Base-by-base conservation (phyloP, 768 basidiomycete species). In the Suillus subluteus region DNA sequence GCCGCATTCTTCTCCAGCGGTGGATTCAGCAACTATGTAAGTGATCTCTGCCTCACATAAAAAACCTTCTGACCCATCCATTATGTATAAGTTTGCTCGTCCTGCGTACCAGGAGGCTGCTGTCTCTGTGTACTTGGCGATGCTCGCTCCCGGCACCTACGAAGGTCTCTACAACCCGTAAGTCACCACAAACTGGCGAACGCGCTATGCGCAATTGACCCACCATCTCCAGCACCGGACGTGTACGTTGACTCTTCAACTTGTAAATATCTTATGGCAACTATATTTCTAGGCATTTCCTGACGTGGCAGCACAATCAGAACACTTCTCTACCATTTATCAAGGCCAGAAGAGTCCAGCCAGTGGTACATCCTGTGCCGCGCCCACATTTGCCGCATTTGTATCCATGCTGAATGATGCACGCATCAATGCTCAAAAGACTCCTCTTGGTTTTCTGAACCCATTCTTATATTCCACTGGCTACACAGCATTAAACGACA, bases 231-330 rank as follows among this genome's bases (percentile, higher is more conserved):
- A 86, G 87, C n/a, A 18, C 66, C 32, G 88, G 88, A 21, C 82
- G 88, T 54, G 88, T 88, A 75, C 71, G 84, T 69, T n/a, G 13
- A 40, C 26, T 40, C 50, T 55, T 11, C 37, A 3, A 26, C 59
- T 11, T 62, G 11, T 12, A 37, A 32, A 16, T 15, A 23, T 44
- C 35, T 40, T 13, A 46, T 11, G 7, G 9, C 52, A 18, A 44
- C 64, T 59, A 59, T 54, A 44, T 48, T 12, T 66, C 11, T 55
- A 85, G 87, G 90, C 79, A 9, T 80, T 82, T 71, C 91, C 90
- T 12, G 91, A 92, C 68, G 88, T 92, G 37, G 78, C 90, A 0
- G 89, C 90, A 0, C 88, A 88, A 71, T 82, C 82, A 1, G 72
- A 75, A 54, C 73, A 78, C 44, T 91, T 85, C 81, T 74, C 77